These are phyloP conservation scores for Colletotrichum liaoningense DNA, from an alignment of 2,329 filamentous ascomycete species.

Conservation along the genomic window DNA sequence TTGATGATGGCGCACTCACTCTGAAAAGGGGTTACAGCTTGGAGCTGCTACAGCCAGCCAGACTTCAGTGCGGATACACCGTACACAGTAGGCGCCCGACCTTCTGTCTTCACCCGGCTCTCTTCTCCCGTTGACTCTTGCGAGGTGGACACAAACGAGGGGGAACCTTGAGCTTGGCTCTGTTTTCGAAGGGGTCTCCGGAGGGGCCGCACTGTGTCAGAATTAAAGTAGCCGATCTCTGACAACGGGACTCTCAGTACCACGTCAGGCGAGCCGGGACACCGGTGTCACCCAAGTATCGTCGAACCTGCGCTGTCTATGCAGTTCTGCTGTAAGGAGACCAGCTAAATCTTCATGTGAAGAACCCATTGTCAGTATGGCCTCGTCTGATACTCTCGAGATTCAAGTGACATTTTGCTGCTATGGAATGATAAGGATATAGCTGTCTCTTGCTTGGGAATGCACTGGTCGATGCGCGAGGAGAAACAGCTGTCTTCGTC, in stretches of 20 bases:
- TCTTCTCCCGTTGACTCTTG: not conserved
- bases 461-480: not conserved
- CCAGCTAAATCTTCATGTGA: not conserved
- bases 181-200: not conserved
- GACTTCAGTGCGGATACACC: too few species aligned
- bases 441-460: not conserved
- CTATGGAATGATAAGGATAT: too few species aligned
- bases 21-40: not conserved
- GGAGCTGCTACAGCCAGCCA: not conserved
- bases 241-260: conserved; percentile 1
- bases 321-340: not conserved
- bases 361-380: not conserved
- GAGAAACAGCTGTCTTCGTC: not conserved
- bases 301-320: not conserved
- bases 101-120: not conserved
- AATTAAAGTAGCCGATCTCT: conserved; percentile 26
- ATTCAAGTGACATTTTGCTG: not conserved
- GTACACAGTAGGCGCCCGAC: not conserved
- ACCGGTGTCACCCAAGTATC: conserved; percentile 4
- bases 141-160: not conserved
- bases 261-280: conserved; percentile 14
- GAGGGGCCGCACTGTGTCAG: conserved; percentile 22
- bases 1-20: not conserved
- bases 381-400: not conserved
- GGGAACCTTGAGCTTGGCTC: not conserved